Evolutionary conservation across 495 filamentous ascomycete genomes (phyloP).

Genomic region (Neurospora sp.): DNA sequence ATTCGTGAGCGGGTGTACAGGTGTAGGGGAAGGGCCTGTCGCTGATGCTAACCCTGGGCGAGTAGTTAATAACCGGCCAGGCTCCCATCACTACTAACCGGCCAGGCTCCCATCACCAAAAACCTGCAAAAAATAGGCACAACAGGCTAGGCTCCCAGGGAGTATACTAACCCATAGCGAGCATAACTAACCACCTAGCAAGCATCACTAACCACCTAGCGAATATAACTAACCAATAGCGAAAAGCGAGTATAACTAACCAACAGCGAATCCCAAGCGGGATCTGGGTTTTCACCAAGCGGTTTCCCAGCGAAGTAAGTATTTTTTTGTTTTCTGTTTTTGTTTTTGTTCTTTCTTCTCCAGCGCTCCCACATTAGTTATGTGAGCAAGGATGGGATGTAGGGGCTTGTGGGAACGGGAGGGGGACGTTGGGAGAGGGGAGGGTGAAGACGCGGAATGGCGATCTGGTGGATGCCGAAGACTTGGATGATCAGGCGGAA

Average conservation of each 20-base stretch:
- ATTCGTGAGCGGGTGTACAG: not conserved
- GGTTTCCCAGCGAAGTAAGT: not conserved
- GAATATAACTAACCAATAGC: not conserved
- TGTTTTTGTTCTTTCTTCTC: not conserved
- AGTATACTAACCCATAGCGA: not conserved
- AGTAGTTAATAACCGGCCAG: not conserved
- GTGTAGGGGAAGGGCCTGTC: not conserved
- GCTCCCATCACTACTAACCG: not conserved
- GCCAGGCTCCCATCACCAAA: not conserved
- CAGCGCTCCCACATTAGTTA: not conserved
- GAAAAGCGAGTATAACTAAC: not conserved
- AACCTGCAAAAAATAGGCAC: no score
- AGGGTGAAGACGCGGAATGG: not conserved
- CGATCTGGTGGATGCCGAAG: not conserved
- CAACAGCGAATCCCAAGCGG: not conserved
- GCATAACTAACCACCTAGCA: not conserved
- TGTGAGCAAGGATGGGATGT: not conserved
- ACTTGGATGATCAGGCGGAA: not conserved
- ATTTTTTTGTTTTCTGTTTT: not conserved
- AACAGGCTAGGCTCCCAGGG: not conserved
- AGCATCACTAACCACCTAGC: not conserved
- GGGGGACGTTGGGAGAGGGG: not conserved
- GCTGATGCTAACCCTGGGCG: not conserved
- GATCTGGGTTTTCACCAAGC: not conserved
- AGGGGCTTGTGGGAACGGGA: not conserved